Base-by-base conservation (phyloP, 139 green algal species). In the Chloropicon primus region DNA sequence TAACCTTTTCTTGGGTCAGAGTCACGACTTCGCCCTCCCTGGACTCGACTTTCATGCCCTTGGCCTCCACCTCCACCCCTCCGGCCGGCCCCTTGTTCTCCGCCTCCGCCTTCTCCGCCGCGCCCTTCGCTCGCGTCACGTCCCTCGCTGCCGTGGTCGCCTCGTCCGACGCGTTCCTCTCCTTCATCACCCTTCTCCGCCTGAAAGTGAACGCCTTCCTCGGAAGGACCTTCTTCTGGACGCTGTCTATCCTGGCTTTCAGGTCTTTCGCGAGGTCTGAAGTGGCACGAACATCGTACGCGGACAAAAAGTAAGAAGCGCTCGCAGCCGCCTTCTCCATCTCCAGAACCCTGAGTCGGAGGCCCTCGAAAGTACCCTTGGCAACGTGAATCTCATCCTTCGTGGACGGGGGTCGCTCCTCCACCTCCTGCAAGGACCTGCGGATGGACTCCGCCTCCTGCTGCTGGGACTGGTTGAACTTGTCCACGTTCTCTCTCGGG, bases 301-400 rank as follows among this genome's bases (percentile, higher is more conserved):
- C 53, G 0, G 90, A 89, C 17, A 94, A 85, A 81, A 88, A 94
- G 82, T 94, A 94, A 23, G 86, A 82, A 5, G 89, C 90, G 3
- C 84, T 81, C 2, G 90, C 84, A 21, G 83, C 54, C 0, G 28
- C 71, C 77, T 85, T 72, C 82, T 89, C 85, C 74, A 89, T 28
- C 0, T 73, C 72, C 10, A 27, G 25, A 10, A 85, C 41, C 10
- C 41, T 5, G 10, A 62, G 41, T 5, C 41, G 41, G 17, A 62
- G 41, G 41, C 17, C 17, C 41, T 62, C 41, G 41, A 62, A 62
- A 17, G 41, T 62, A 17, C 41, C 41, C 41, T 62, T 62, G 10
- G 41, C 41, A 17, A 17, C 41, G 41, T 62, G 41, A 17, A 62
- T 62, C 41, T 62, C 41, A 17, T 62, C 41, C 41, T 62, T 62